Base-by-base conservation (phyloP, 371 early-diverging fungal species). In the Mucor plumbeus region DNA sequence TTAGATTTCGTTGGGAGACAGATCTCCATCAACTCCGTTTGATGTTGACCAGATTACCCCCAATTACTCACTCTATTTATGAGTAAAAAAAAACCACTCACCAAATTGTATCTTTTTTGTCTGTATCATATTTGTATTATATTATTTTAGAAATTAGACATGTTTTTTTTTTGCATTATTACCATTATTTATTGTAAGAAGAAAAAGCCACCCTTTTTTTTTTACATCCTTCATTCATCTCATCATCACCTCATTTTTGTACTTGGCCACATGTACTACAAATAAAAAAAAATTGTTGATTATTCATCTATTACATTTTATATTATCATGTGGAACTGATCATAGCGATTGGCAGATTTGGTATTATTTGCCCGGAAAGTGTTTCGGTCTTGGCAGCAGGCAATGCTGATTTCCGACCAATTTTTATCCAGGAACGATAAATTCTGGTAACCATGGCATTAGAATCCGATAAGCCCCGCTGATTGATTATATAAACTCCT, bases 1-100 rank as follows among this genome's bases (percentile, higher is more conserved):
- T 70, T 44, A 50, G 50, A 11, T 74, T 61, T 61, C 60, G 68
- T 26, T 74, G 74, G 74, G 68, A 70, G 38, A 38, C 60, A n/a
- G 74, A 66, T 19, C 57, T 73, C 9, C n/a, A 58, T 53, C 70
- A 64, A 63, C 70, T 73, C n/a, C 64, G 60, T 15, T 44, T 48
- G 34, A 63, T 53, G 8, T 38, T 73, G 4, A 47, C 64, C 21
- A 35, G 54, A 19, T 41, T 73, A 44, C 73, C 73, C 34, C 33
- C 48, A 13, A 31, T 61, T 21, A 64, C 40, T 58, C 33, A 61
- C n/a, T 64, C 64, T 14, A 69, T 69, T 10, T 69, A 69, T 26
- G 59, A 69, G 15, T 64, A n/a, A n/a, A n/a, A n/a, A n/a, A n/a
- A n/a, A n/a, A n/a, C n/a, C n/a, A n/a, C 26, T 26, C 26, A 26